Percentiles rank a stretch among this genome's conserved stretches.
Conservation (phyloP, 805 yeast genomes). For the Monosporozyma yasuniensis region DNA sequence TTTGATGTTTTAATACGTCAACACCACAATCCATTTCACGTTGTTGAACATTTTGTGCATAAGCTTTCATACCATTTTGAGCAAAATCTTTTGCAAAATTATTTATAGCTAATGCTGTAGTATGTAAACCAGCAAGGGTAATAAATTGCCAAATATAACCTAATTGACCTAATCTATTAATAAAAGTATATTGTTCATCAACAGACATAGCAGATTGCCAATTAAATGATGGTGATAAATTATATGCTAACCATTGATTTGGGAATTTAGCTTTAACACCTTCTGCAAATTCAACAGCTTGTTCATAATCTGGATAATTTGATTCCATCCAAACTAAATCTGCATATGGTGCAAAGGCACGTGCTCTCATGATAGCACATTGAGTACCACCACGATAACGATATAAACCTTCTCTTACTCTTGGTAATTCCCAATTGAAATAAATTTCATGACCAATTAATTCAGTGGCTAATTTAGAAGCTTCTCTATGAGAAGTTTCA, state of each 20-base stretch:
- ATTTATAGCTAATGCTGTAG: constrained; percentile 87
- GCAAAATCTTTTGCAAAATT: constrained; percentile 72
- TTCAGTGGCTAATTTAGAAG: constrained; percentile 63
- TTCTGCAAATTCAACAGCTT: constrained; percentile 89
- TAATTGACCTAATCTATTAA: constrained; percentile 71
- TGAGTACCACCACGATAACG: constrained; percentile 93
- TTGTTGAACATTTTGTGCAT: constrained; percentile 79
- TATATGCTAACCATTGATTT: constrained; percentile 92
- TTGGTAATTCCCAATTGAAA: constrained; percentile 92
- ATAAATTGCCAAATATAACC: constrained; percentile 98
- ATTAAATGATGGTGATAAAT: constrained; percentile 94
- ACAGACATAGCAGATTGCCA: constrained; percentile 92
- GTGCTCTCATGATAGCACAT: constrained; percentile 94
- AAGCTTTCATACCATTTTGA: constrained; percentile 87
- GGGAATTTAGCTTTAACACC: constrained; percentile 80
- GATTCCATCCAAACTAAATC: constrained; percentile 98
- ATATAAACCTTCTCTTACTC: constrained; percentile 96
- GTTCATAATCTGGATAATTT: constrained; percentile 84
- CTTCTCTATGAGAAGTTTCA: constrained; percentile 69
- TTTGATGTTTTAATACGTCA: constrained; percentile 95
- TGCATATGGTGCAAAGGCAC: constrained; percentile 90
- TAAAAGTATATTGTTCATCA: constrained; percentile 83
- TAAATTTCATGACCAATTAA: constrained; percentile 72
- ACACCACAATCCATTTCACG: constrained; percentile 83
- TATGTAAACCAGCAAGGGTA: constrained; percentile 93